Conservation (phyloP, 2,329 filamentous ascomycete species). For the Didymella keratinophila region DNA sequence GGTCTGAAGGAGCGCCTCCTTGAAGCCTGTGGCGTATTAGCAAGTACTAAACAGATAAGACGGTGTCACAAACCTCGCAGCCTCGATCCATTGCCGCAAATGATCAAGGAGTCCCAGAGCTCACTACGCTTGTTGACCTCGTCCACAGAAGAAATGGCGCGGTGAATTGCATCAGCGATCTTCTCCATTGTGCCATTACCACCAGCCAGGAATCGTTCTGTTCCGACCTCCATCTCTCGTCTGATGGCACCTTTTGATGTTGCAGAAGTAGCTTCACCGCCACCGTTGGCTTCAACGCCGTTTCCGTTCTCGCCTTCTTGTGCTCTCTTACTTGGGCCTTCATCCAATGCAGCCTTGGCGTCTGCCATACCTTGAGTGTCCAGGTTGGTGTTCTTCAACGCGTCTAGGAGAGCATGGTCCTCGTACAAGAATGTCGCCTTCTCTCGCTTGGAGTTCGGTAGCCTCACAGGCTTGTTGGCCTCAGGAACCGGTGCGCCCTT, state of each 20-base stretch:
- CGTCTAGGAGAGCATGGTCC: slow-evolving; percentile 65
- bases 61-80: slow-evolving; percentile 61
- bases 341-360: slow-evolving; percentile 61
- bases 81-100: slow-evolving; percentile 85
- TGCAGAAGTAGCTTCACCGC: slow-evolving; percentile 24
- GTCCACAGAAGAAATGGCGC: slow-evolving; percentile 80
- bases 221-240: slow-evolving; percentile 77
- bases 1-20: slow-evolving; percentile 83
- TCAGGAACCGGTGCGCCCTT: slow-evolving; percentile 66
- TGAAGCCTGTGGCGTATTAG: slow-evolving; percentile 70
- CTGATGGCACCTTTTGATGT: slow-evolving; percentile 47
- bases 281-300: slow-evolving; percentile 40
- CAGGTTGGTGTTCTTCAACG: slow-evolving; percentile 60
- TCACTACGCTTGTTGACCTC: slow-evolving; percentile 84
- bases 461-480: slow-evolving; percentile 63
- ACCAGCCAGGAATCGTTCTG: slow-evolving; percentile 73
- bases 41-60: neutral
- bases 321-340: slow-evolving; percentile 53
- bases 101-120: slow-evolving; percentile 90
- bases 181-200: slow-evolving; percentile 77
- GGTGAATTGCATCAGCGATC: slow-evolving; percentile 84
- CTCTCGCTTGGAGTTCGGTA: slow-evolving; percentile 76
- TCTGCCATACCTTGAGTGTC: slow-evolving; percentile 57
- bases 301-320: slow-evolving; percentile 47
- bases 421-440: slow-evolving; percentile 78